Evolutionary conservation across 2,329 filamentous ascomycete genomes (phyloP).

Genomic region (Ophiostoma sp.): DNA sequence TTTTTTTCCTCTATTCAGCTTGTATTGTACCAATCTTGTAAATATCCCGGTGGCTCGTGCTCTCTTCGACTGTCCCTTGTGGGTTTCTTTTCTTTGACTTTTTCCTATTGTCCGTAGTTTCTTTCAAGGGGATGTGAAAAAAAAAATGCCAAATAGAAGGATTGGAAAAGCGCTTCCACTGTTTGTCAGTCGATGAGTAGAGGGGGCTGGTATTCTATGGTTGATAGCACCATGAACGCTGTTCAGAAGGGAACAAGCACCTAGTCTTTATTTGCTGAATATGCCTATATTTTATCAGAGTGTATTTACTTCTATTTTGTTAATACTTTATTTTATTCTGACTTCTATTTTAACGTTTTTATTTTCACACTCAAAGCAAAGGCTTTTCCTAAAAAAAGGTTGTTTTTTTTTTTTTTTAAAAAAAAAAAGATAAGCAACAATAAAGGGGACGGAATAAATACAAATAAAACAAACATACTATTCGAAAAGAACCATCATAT

Average conservation of each 20-base stretch:
- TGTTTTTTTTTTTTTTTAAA: not conserved
- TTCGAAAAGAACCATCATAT: no score
- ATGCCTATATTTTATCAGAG: not conserved
- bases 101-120: not conserved
- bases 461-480: not conserved
- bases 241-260: not conserved
- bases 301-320: no score
- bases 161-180: not conserved
- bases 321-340: not conserved
- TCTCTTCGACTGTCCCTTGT: not conserved
- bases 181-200: not conserved
- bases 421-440: not conserved
- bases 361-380: no score
- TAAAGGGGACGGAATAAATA: no score
- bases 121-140: no score
- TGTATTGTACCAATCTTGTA: not conserved
- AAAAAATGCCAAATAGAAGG: not conserved
- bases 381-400: no score
- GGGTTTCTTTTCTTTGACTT: not conserved
- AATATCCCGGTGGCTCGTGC: conserved; percentile 4
- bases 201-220: not conserved
- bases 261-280: not conserved
- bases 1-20: not conserved
- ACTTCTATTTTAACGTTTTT: conserved; percentile 9
- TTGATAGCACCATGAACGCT: not conserved